Conservation (phyloP, 495 filamentous ascomycete genomes). For the Umbilicaria muhlenbergii region DNA sequence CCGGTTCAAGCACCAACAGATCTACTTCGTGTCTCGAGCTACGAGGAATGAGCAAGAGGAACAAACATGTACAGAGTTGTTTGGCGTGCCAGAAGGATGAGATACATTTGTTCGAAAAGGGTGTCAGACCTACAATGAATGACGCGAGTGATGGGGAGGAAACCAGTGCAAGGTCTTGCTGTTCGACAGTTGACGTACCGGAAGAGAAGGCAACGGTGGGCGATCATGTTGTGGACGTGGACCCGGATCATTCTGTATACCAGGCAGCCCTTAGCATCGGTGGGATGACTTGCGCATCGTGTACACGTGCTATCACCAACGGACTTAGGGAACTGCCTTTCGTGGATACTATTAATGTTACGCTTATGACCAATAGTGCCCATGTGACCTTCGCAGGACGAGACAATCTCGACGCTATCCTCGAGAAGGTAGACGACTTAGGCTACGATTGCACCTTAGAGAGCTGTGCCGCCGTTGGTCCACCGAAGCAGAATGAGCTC, state of each 20-base stretch:
- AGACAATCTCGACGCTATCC: conserved; percentile 39
- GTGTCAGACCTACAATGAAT: not conserved
- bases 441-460: conserved; percentile 62
- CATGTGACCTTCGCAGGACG: conserved; percentile 35
- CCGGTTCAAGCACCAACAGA: not conserved
- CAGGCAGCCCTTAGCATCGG: conserved; percentile 34
- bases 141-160: not conserved
- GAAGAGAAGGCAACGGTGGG: not conserved
- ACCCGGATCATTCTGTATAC: conserved; percentile 10
- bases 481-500: conserved; percentile 2
- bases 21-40: not conserved
- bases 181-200: not conserved
- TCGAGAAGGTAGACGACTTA: conserved; percentile 59
- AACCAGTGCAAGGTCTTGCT: not conserved
- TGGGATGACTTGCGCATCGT: conserved; percentile 55
- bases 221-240: conserved; percentile 16
- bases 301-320: conserved; percentile 36
- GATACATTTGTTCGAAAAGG: not conserved
- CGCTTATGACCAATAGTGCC: conserved; percentile 43
- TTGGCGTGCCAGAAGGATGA: conserved; percentile 32
- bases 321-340: conserved; percentile 33
- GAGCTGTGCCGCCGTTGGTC: conserved; percentile 4
- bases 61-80: conserved; percentile 29
- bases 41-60: not conserved
- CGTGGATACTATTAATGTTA: conserved; percentile 38